Percentiles rank a stretch among this genome's conserved stretches.
Evolutionary conservation across 345 rosid species (phyloP).

Genomic region (Gossypium arboreum): DNA sequence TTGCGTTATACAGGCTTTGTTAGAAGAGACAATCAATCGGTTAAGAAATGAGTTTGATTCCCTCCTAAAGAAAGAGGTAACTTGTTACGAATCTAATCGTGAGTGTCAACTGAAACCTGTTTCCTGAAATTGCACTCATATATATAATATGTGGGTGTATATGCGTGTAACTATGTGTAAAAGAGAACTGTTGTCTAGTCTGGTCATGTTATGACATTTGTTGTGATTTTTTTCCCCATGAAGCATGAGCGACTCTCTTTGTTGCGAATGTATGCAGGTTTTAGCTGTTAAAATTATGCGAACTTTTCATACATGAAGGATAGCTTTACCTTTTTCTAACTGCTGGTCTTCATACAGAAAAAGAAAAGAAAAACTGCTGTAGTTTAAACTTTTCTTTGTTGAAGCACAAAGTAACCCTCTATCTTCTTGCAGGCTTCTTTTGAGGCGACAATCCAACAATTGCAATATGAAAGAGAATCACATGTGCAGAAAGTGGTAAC

Average conservation of each 20-base stretch:
- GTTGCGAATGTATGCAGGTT: constrained; percentile 26
- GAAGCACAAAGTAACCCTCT: not conserved
- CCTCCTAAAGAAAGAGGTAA: constrained; percentile 27
- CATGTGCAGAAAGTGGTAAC: constrained; percentile 31
- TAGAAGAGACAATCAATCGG: constrained; percentile 18
- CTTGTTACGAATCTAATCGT: not conserved
- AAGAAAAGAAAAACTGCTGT: too few species aligned
- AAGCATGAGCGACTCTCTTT: constrained; percentile 15
- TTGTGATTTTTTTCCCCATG: not conserved
- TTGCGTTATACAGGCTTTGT: constrained; percentile 12
- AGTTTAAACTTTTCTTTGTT: not conserved
- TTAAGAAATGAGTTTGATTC: constrained; percentile 7
- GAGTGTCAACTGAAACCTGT: not conserved
- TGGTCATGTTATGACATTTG: not conserved
- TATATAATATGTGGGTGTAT: not conserved
- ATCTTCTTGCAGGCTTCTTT: constrained; percentile 34
- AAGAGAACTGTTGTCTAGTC: not conserved
- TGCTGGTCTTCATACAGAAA: not conserved
- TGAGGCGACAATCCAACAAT: constrained; percentile 37
- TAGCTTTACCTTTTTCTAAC: constrained; percentile 1
- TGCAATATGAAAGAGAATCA: constrained; percentile 28
- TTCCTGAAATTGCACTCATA: not conserved
- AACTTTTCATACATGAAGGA: not conserved
- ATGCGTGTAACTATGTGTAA: not conserved
- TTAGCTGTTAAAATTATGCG: not conserved